phyloP scores from a whole-genome alignment of 2,329 filamentous ascomycete genomes.

The Leptographium radiaticola region DNA sequence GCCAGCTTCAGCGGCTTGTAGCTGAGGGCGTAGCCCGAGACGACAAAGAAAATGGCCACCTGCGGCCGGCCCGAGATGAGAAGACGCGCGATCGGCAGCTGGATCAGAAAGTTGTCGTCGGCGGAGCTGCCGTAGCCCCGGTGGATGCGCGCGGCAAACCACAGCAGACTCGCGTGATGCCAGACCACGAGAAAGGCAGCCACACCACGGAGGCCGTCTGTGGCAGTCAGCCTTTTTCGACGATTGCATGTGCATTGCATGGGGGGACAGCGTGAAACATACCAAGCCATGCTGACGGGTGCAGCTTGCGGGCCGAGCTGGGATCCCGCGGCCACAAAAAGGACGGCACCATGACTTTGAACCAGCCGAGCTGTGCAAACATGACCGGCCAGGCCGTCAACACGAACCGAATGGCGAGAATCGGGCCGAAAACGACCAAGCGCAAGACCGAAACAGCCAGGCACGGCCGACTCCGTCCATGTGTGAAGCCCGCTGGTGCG shows the following conservation, averaged over 20 bases:
- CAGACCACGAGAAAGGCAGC: slow-evolving; percentile 42
- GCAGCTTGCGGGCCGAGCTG: slow-evolving; percentile 3
- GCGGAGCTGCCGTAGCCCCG: slow-evolving; percentile 13
- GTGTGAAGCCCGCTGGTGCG: neutral
- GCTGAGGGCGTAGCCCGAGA: slow-evolving; percentile 22
- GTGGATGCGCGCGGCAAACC: slow-evolving; percentile 18
- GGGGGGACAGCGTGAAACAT: neutral
- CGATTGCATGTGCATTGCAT: neutral
- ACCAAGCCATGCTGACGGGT: slow-evolving; percentile 16
- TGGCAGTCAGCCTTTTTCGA: slow-evolving; percentile 1
- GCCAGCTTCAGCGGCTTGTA: slow-evolving; percentile 14
- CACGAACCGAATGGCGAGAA: neutral
- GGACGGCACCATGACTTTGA: neutral
- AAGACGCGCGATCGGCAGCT: slow-evolving; percentile 24
- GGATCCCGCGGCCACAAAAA: neutral
- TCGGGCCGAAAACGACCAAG: neutral
- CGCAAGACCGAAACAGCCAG: neutral
- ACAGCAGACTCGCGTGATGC: slow-evolving; percentile 26
- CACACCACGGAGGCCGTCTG: slow-evolving; percentile 40
- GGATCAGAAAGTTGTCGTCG: slow-evolving; percentile 13
- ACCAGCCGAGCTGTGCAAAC: slow-evolving; percentile 1
- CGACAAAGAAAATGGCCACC: slow-evolving; percentile 32
- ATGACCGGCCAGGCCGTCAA: neutral
- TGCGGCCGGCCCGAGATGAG: slow-evolving; percentile 22
- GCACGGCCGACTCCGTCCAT: slow-evolving; percentile 12